Percentiles rank a stretch among this genome's conserved stretches.
Evolutionary conservation across 2,329 filamentous ascomycete genomes (phyloP).

Genomic region (Thermothelomyces thermophilus): DNA sequence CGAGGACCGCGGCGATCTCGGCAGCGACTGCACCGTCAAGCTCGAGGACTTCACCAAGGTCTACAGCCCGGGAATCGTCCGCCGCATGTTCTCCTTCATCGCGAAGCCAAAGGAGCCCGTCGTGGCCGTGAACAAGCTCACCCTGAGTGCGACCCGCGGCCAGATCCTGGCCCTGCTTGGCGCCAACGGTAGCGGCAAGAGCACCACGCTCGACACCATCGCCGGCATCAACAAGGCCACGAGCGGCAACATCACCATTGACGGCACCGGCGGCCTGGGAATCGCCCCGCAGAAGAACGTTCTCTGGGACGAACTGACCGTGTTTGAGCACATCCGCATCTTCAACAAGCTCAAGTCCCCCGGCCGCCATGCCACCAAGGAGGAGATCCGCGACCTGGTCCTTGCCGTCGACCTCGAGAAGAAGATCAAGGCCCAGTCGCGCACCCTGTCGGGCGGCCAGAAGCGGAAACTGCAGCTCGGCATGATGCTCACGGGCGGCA

Average conservation of each 20-base stretch:
- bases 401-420: slow-evolving; percentile 64
- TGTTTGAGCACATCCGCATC: slow-evolving; percentile 74
- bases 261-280: slow-evolving; percentile 72
- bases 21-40: slow-evolving; percentile 52
- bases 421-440: slow-evolving; percentile 65
- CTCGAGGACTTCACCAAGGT: slow-evolving; percentile 70
- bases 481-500: slow-evolving; percentile 92
- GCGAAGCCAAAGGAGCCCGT: slow-evolving; percentile 56
- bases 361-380: slow-evolving; percentile 45
- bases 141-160: slow-evolving; percentile 63
- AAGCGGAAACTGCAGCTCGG: slow-evolving; percentile 88
- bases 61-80: slow-evolving; percentile 61
- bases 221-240: slow-evolving; percentile 74
- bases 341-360: slow-evolving; percentile 77
- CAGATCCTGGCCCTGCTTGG: slow-evolving; percentile 83
- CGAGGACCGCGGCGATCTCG: slow-evolving; percentile 25
- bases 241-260: slow-evolving; percentile 68
- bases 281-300: slow-evolving; percentile 93
- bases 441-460: slow-evolving; percentile 81
- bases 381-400: slow-evolving; percentile 58
- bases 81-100: slow-evolving; percentile 43
- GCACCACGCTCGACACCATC: slow-evolving; percentile 81
- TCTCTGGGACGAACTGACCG: slow-evolving; percentile 82
- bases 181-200: slow-evolving; percentile 86
- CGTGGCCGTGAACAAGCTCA: slow-evolving; percentile 69